Evolutionary conservation across 2,329 filamentous ascomycete species (phyloP), one percentile per base, ranked within the genome.

Genomic region (Fusarium lateritium): DNA sequence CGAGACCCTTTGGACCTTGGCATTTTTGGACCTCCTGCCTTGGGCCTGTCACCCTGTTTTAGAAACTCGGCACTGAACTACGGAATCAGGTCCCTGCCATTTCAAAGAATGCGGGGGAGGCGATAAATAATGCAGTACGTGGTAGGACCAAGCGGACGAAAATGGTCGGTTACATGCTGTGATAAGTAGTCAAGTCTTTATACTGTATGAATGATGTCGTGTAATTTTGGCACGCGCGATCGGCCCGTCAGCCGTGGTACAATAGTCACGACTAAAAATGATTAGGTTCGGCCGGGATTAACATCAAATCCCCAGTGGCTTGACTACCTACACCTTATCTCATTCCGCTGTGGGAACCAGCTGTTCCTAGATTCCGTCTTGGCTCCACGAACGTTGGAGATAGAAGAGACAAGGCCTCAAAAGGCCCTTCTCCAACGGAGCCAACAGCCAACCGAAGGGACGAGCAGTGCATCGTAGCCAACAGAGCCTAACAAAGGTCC

Each of bases 401-500:
- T 24, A 44, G 22, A 24, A 21, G 21, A 34, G n/a, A 24, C 31
- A 24, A 9, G 14, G 19, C 40, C 15, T 51, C 39, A 51, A 68
- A 68, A 52, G 60, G 62, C 54, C 65, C 65, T 65, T 68, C 31
- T 54, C 45, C 55, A 66, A 51, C 24, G 17, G 9, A 17, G 13
- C 40, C 26, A 26, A 6, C 26, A 46, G 15, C 51, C 49, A 58
- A 47, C 54, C 11, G 28, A 31, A 11, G 28, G 9, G 28, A 19
- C 28, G 28, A 31, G 22, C 13, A 36, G n/a, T 19, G 21, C 21
- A 22, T 28, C 22, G 36, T 14, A 31, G 21, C 21, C 34, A 26
- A 46, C 24, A n/a, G 19, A 17, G 34, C 11, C 47, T 50, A 24
- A 50, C 65, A 69, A 69, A 69, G 62, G 63, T 64, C 45, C 65